Evolutionary conservation across 202 grass and related monocot species (phyloP).

Genomic region (Thinopyrum obtusiflorum): DNA sequence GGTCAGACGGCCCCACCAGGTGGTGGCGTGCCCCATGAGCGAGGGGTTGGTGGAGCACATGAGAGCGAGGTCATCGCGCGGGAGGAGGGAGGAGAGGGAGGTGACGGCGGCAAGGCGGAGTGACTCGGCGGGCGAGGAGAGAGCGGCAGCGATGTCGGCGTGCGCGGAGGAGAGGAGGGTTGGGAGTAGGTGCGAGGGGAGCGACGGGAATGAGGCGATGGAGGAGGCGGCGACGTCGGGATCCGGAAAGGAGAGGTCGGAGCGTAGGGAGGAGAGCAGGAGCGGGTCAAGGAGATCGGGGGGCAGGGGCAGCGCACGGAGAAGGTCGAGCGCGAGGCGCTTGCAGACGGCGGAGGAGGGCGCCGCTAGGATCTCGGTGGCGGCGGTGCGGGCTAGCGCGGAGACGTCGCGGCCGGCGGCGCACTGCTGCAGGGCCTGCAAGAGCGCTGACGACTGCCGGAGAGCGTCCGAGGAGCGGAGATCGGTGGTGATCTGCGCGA

Average conservation of each 20-base stretch:
- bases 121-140: slow-evolving; percentile 67
- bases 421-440: slow-evolving; percentile 88
- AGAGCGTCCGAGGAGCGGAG: slow-evolving; percentile 88
- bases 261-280: slow-evolving; percentile 67
- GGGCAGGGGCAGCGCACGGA: slow-evolving; percentile 77
- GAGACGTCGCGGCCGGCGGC: slow-evolving; percentile 88
- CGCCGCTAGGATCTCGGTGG: slow-evolving; percentile 78
- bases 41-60: slow-evolving; percentile 76
- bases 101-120: slow-evolving; percentile 79
- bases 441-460: slow-evolving; percentile 79
- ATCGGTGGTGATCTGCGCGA: slow-evolving; percentile 83
- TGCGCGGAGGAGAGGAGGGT: slow-evolving; percentile 81
- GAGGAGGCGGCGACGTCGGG: slow-evolving; percentile 87
- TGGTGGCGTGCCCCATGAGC: slow-evolving; percentile 74
- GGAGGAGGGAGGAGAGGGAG: slow-evolving; percentile 78
- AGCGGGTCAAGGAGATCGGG: slow-evolving; percentile 92
- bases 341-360: slow-evolving; percentile 86
- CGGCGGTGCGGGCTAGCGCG: slow-evolving; percentile 61
- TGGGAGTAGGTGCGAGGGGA: slow-evolving; percentile 79
- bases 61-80: slow-evolving; percentile 85
- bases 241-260: slow-evolving; percentile 87
- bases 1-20: slow-evolving; percentile 81
- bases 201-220: slow-evolving; percentile 74
- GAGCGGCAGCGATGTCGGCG: slow-evolving; percentile 57
- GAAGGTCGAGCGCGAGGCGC: slow-evolving; percentile 87